Evolutionary conservation across 2,329 filamentous ascomycete species (phyloP).

Genomic region (Cladosporium sp.): DNA sequence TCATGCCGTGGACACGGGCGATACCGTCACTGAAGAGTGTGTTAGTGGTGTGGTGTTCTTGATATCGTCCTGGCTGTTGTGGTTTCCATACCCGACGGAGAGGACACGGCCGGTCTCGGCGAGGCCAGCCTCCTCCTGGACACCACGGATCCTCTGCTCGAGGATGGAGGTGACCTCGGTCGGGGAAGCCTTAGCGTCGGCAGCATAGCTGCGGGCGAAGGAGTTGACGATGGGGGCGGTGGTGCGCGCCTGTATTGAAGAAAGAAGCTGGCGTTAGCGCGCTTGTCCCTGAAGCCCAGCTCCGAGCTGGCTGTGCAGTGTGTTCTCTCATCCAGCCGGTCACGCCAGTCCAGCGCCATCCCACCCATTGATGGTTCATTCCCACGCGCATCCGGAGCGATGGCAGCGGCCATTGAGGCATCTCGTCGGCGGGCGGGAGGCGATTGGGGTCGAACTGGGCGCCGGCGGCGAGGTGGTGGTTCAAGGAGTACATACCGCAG

Average conservation of each 20-base stretch:
- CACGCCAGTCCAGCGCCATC: conserved; percentile 9
- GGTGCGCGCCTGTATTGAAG: conserved; percentile 67
- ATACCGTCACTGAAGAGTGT: conserved; percentile 85
- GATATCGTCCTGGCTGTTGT: conserved; percentile 19
- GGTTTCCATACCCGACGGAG: conserved; percentile 83
- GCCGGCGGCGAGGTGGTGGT: conserved; percentile 33
- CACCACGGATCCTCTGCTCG: conserved; percentile 97
- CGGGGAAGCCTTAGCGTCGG: conserved; percentile 88
- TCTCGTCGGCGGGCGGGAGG: conserved; percentile 22
- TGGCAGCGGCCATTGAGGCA: conserved; percentile 9
- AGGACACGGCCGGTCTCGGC: conserved; percentile 99
- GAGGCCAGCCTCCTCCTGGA: conserved; percentile 92
- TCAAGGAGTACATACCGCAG: conserved; percentile 69
- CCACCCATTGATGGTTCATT: conserved; percentile 13
- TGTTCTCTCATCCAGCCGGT: background rate
- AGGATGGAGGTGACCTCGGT: conserved; percentile 99
- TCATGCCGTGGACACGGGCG: conserved; percentile 98
- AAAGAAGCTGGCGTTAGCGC: conserved; percentile 44
- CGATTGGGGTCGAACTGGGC: conserved; percentile 37
- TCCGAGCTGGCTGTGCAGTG: conserved; percentile 18
- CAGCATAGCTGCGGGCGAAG: conserved; percentile 74
- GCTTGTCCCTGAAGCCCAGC: conserved; percentile 30
- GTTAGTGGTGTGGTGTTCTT: conserved; percentile 29
- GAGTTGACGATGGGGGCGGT: conserved; percentile 72
- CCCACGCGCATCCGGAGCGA: conserved; percentile 5